Base-by-base conservation (phyloP, 768 basidiomycete genomes). In the Leucocoprinus sp. region DNA sequence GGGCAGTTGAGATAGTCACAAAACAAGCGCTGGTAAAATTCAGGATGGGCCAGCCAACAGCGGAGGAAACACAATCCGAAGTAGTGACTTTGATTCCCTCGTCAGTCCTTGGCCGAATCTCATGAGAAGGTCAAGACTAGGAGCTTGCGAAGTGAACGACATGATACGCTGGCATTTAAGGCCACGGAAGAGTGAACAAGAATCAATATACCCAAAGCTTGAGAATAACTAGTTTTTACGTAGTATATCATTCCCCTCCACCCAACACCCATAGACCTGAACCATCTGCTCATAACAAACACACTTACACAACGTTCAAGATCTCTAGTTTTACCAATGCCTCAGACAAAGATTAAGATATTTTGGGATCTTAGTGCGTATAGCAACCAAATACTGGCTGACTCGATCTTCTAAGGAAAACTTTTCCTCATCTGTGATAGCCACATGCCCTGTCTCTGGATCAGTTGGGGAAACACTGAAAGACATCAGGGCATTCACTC, bases 361-460 rank as follows among this genome's bases (percentile, higher is more conserved):
- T 45, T 53, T 5, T 53, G 52, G 52, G 52, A 53, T 22, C 40
- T 50, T 7, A 50, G 52, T 45, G 31, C 22, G 49, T 31, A 15
- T 17, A n/a, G n/a, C 36, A 31, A n/a, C 27, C 12, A 19, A 28
- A 5, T 34, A n/a, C 11, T 9, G 26, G 28, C 8, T 4, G 21
- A 15, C 18, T 27, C 28, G 31, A 4, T 14, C 14, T 6, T 8
- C 21, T n/a, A 15, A 6, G 15, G 22, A 18, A 22, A 28, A 21
- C 34, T 12, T 17, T 6, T 19, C 21, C 21, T n/a, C 22, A 9
- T 7, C 35, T 11, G 11, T 15, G 35, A 42, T 31, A 51, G 35
- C 23, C n/a, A 14, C 41, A 6, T 47, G 45, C 24, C 44, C 43
- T 29, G 12, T 22, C 23, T 15, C 41, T 19, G 22, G 26, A 36